Base-by-base conservation (phyloP, 192 early-diverging fungal genomes). In the Coemansia brasiliensis region DNA sequence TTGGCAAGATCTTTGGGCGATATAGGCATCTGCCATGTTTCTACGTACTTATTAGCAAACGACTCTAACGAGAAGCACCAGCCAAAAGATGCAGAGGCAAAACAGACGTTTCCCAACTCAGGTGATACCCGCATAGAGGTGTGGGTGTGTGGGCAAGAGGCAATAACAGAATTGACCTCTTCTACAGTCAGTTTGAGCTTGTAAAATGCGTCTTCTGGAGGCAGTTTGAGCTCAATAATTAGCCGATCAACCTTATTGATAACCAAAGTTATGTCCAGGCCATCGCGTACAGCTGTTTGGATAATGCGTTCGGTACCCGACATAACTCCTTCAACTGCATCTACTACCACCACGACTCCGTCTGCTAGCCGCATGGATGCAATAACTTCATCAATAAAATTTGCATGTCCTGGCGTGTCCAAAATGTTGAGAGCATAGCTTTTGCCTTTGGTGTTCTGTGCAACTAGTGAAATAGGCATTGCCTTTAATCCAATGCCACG, bases 221-320 rank as follows among this genome's bases (percentile, higher is more conserved):
- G 97, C 32, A 99, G 79, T 55, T 94, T 96, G 15, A 99, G 83
- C 70, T 99, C 97, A 20, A 97, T 46, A 37, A 99, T 97, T 52
- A 99, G 75, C n/a, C 97, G 88, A 80, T 99, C 97, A 5, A 99
- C 85, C 80, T 99, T 99, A 87, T 94, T 98, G 51, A 99, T 81
- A n/a, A 98, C 87, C 43, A 99, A 78, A 3, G 88, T 88, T 44
- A 99, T 82, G 16, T 85, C 73, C 22, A 97, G 60, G 2, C 83
- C 83, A 63, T 96, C 92, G 39, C 82, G 80, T 26, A 96, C 86
- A 18, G 90, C 83, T 26, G 92, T 86, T 22, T 82, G 80, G 62
- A 99, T 94, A 24, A 92, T 63, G 15, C 90, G 88, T 61, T 94
- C 92, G 0, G 95, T 97, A 69, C 87, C 90, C 13, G 87, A 84